A percentile compares a stretch with the other conserved stretches of the same genome.
These are phyloP conservation scores for Candida freyschussii DNA, from an alignment of 1,139 yeast species.

Conservation along the genomic window DNA sequence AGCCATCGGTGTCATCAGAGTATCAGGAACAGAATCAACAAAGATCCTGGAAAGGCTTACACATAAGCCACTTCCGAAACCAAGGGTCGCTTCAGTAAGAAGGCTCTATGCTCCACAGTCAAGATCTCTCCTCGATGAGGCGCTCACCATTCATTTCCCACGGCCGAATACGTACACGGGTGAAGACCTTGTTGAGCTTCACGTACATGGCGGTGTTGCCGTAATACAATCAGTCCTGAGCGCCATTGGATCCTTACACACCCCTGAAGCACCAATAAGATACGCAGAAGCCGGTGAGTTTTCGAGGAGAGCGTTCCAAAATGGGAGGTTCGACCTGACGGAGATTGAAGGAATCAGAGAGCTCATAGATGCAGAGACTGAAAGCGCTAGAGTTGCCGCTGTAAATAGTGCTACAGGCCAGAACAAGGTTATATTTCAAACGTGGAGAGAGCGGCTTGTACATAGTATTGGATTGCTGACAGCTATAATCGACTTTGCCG, in stretches of 20 bases:
- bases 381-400: constrained; percentile 75
- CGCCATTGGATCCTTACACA: constrained; percentile 53
- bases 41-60: constrained; percentile 48
- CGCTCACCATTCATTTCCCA: constrained; percentile 63
- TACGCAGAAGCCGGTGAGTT: constrained; percentile 95
- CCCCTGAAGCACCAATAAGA: constrained; percentile 44
- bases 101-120: constrained; percentile 42
- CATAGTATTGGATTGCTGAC: constrained; percentile 70
- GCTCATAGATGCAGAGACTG: constrained; percentile 92
- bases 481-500: constrained; percentile 94
- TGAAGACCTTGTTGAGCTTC: constrained; percentile 82
- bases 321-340: constrained; percentile 65
- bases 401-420: constrained; percentile 68
- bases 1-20: constrained; percentile 81
- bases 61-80: constrained; percentile 36
- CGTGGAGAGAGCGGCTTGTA: constrained; percentile 68
- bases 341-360: constrained; percentile 89
- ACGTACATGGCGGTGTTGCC: constrained; percentile 91
- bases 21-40: constrained; percentile 66
- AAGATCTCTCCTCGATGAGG: constrained; percentile 60
- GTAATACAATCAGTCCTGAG: constrained; percentile 64
- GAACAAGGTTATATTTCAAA: constrained; percentile 46
- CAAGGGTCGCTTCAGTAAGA: constrained; percentile 54
- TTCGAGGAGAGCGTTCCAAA: constrained; percentile 73
- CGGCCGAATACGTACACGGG: constrained; percentile 90